Evolutionary conservation across 2,329 filamentous ascomycete genomes (phyloP).

Genomic region (Verticillium alfalfae): DNA sequence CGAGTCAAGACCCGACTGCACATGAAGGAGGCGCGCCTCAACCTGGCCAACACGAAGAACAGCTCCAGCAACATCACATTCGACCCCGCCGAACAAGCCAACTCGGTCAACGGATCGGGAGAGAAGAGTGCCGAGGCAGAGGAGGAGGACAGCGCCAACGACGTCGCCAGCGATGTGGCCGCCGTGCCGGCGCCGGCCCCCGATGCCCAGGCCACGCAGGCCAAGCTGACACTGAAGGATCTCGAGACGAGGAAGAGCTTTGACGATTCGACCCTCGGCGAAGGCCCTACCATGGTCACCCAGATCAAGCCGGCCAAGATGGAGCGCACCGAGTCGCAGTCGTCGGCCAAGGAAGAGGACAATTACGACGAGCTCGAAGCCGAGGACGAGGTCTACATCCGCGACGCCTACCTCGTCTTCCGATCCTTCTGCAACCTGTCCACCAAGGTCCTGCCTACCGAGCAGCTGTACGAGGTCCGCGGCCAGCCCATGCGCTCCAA

Average conservation of each 20-base stretch:
- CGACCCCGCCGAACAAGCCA: slow-evolving; percentile 38
- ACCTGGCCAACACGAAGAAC: slow-evolving; percentile 45
- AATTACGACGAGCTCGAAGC: slow-evolving; percentile 55
- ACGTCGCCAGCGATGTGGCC: slow-evolving; percentile 25
- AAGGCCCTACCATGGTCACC: slow-evolving; percentile 63
- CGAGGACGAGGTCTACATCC: slow-evolving; percentile 94
- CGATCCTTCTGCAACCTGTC: slow-evolving; percentile 96
- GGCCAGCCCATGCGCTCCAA: slow-evolving; percentile 98
- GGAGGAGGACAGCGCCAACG: slow-evolving; percentile 7
- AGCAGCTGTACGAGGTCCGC: slow-evolving; percentile 87
- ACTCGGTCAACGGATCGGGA: slow-evolving; percentile 26
- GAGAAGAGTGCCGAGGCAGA: slow-evolving; percentile 14
- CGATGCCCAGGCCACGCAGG: slow-evolving; percentile 21
- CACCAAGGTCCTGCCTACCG: slow-evolving; percentile 81
- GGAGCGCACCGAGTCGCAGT: slow-evolving; percentile 45
- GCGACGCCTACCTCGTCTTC: slow-evolving; percentile 95
- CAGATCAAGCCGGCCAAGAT: slow-evolving; percentile 45
- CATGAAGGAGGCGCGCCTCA: slow-evolving; percentile 75
- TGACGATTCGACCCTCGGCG: slow-evolving; percentile 60
- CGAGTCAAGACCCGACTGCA: slow-evolving; percentile 81
- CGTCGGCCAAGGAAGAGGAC: slow-evolving; percentile 43
- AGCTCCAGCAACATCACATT: slow-evolving; percentile 48
- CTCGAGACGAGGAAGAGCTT: slow-evolving; percentile 64
- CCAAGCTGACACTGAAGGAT: slow-evolving; percentile 61
- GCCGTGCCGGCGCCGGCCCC: slow-evolving; percentile 20